These are phyloP conservation scores for Stylonectria norvegica DNA, from an alignment of 2,329 filamentous ascomycete species.

Conservation along the genomic window DNA sequence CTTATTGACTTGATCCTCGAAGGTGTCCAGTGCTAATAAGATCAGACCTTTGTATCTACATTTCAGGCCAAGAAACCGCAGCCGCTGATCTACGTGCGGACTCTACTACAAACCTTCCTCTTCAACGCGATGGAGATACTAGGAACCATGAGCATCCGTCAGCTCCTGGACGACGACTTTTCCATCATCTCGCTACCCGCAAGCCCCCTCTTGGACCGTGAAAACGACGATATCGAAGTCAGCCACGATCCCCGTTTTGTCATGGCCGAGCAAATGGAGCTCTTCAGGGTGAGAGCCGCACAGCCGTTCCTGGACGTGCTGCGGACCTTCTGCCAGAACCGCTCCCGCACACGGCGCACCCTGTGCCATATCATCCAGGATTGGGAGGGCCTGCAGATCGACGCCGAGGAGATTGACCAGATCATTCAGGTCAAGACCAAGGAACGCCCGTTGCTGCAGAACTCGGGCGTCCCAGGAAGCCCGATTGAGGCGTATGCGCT, in stretches of 20 bases:
- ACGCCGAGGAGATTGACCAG: constrained; percentile 74
- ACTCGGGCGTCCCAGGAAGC: constrained; percentile 30
- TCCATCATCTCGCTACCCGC: constrained; percentile 70
- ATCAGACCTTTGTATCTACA: constrained; percentile 66
- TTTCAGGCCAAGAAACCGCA: constrained; percentile 79
- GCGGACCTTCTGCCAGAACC: constrained; percentile 82
- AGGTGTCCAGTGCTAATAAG: background rate
- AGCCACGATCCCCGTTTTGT: constrained; percentile 70
- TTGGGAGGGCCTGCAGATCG: constrained; percentile 79
- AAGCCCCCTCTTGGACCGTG: constrained; percentile 65
- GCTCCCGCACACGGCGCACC: constrained; percentile 84
- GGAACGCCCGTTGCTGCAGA: constrained; percentile 57
- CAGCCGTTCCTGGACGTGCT: constrained; percentile 80
- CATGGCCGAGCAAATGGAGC: constrained; percentile 71
- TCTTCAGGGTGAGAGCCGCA: constrained; percentile 57
- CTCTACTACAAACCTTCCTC: constrained; percentile 71
- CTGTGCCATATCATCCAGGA: constrained; percentile 78
- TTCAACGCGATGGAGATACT: constrained; percentile 70
- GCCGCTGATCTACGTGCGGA: constrained; percentile 78
- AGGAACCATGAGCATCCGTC: constrained; percentile 64
- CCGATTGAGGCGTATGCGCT: constrained; percentile 60
- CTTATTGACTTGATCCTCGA: constrained; percentile 1
- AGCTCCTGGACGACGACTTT: constrained; percentile 81
- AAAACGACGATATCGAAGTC: constrained; percentile 73
- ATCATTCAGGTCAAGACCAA: constrained; percentile 59